Base-by-base conservation (phyloP, 2,329 filamentous ascomycete species). In the Alternaria longipes region DNA sequence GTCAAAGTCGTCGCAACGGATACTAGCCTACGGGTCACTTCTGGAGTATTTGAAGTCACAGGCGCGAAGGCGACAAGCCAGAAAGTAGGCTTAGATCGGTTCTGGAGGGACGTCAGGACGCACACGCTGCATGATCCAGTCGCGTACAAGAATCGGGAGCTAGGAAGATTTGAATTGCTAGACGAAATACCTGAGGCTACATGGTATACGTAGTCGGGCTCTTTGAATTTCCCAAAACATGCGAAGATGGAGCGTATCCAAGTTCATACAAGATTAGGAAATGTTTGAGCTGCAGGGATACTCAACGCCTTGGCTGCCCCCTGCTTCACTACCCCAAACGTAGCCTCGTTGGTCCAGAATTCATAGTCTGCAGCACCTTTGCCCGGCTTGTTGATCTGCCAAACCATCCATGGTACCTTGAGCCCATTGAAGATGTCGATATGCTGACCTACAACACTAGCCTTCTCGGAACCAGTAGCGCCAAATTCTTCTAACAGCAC, bases 101-200 rank as follows among this genome's bases (percentile, higher is more conserved):
- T 88, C 74, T 90, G 87, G 87, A 81, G 88, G 46, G 88, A 91
- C 69, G 79, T 90, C n/a, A 76, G 89, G 5, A 90, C 87, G 5
- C 89, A 91, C 75, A 86, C 84, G 0, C 73, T 91, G 67, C 88
- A 90, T 76, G 89, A 90, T 73, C 88, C 88, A 0, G 87, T 90
- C 28, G 85, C 87, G 24, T 90, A 90, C 68, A 90, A 90, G 81
- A 87, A 89, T 58, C 76, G 85, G 3, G 88, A 90, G 75, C 67
- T 90, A 53, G 88, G 88, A 0, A 77, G 85, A 22, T 90, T 82
- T 70, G 80, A 84, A 40, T 68, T 90, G 56, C 67, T 89, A 51
- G 82, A 81, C 14, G 86, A 90, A 77, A 69, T 84, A 11, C 87
- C 87, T 1, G 82, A 84, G 74, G 82, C 85, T 14, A 87, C 84